phyloP scores from a whole-genome alignment of 2,329 filamentous ascomycete genomes.

The Fusarium acutatum region DNA sequence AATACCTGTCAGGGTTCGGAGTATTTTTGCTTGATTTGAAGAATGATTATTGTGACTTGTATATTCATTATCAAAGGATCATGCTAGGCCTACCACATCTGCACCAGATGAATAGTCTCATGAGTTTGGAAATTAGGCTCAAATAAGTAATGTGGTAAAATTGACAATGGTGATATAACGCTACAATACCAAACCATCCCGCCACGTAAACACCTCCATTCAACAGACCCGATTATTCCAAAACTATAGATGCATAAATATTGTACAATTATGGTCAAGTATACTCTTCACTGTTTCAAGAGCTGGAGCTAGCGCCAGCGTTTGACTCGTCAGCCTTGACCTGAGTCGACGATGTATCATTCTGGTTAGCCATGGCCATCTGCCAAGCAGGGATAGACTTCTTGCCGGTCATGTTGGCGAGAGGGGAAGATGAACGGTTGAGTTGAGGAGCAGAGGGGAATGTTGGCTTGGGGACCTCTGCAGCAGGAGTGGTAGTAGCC shows the following conservation, averaged over 20 bases:
- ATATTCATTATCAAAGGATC: too few species aligned
- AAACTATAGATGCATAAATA: conserved; percentile 30
- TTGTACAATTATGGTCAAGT: conserved; percentile 26
- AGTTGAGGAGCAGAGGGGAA: conserved; percentile 41
- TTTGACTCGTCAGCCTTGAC: conserved; percentile 42
- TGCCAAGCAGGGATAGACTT: conserved; percentile 84
- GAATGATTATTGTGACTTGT: neutral
- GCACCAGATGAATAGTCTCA: neutral
- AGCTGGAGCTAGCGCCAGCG: conserved; percentile 28
- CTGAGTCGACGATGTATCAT: conserved; percentile 41
- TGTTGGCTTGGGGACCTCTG: conserved; percentile 45
- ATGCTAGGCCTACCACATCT: too few species aligned
- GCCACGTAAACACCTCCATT: conserved; percentile 5
- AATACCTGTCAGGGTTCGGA: neutral
- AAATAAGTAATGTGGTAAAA: neutral
- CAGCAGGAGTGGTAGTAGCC: conserved; percentile 35
- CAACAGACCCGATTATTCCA: conserved; percentile 21
- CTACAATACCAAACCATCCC: conserved; percentile 23
- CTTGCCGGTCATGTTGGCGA: conserved; percentile 53
- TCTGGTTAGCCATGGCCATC: conserved; percentile 72
- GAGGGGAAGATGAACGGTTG: conserved; percentile 49
- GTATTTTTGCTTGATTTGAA: neutral
- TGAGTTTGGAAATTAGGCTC: neutral
- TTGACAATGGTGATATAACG: conserved; percentile 19
- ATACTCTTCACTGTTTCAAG: conserved; percentile 9